Evolutionary conservation across 2,329 filamentous ascomycete genomes (phyloP), one percentile per base, ranked within the genome.

Genomic region (Thermomyces lanuginosus): DNA sequence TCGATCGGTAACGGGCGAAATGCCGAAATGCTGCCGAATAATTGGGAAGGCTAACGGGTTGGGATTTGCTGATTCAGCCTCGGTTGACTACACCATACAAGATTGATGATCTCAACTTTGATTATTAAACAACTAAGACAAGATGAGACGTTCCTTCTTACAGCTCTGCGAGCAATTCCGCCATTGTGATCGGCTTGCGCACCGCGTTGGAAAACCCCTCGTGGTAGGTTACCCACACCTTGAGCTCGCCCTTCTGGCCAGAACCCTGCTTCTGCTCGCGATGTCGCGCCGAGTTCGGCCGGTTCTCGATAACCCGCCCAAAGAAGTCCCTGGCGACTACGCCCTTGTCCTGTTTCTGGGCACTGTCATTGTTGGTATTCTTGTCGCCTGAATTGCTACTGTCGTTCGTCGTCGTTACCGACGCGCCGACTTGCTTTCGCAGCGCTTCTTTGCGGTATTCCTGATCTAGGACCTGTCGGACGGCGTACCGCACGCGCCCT

Each of bases 191-290:
- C 2, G 82, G 80, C 50, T 92, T 92, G 49, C 78, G 66, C 34
- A 93, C 84, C 7, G 84, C 84, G 62, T 93, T 92, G 30, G 82
- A 89, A 47, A 82, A 73, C 0, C 84, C 84, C 56, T 93, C 84
- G 43, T 92, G 74, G 50, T 74, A 93, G 36, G 72, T 86, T 21
- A 92, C 72, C 83, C 83, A 92, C 3, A 84, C 76, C 40, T 75
- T 69, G 26, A 61, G 64, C 24, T 65, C 65, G 30, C 45, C 41
- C 29, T 49, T 48, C 4, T 41, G 45, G 22, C 47, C 37, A 34
- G 53, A 55, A 28, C 41, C 45, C 25, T 28, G 37, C 28, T 37
- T 46, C 37, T 47, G 53, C 34, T 39, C 41, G 28, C 31, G 34
- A 29, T 25, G 30, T 22, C 63, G 40, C 4, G 32, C 26, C n/a